Conservation (phyloP, 768 basidiomycete genomes). For the Kwoniella botswanensis region DNA sequence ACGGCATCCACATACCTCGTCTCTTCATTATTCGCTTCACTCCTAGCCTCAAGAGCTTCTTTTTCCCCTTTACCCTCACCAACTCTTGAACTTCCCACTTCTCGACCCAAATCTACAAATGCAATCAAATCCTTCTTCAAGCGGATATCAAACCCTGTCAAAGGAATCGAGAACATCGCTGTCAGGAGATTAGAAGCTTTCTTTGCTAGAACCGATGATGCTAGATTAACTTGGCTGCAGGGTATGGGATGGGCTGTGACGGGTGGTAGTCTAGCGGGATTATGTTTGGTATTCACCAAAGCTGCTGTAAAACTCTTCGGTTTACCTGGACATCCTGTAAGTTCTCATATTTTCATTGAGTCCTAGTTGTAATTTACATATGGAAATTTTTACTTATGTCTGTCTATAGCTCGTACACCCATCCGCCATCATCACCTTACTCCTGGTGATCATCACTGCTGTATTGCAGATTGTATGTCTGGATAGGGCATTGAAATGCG, state of each 20-base stretch:
- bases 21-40: slow-evolving; percentile 72
- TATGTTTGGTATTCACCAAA: slow-evolving; percentile 83
- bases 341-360: background rate
- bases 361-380: background rate
- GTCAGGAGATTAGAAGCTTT: slow-evolving; percentile 68
- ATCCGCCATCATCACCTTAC: slow-evolving; percentile 74
- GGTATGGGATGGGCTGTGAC: slow-evolving; percentile 94
- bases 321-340: slow-evolving; percentile 47
- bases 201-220: slow-evolving; percentile 81
- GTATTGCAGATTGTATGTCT: slow-evolving; percentile 89
- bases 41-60: slow-evolving; percentile 74
- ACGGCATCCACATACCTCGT: slow-evolving; percentile 72
- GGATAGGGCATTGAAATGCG: slow-evolving; percentile 85
- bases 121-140: slow-evolving; percentile 32
- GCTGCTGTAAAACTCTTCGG: slow-evolving; percentile 59
- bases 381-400: too few relatives aligned
- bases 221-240: slow-evolving; percentile 82
- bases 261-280: slow-evolving; percentile 87
- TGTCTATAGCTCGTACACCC: slow-evolving; percentile 69
- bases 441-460: slow-evolving; percentile 70
- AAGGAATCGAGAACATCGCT: slow-evolving; percentile 61
- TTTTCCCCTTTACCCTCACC: slow-evolving; percentile 66
- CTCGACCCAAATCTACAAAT: slow-evolving; percentile 22
- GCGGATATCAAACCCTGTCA: slow-evolving; percentile 59
- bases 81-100: slow-evolving; percentile 33